A percentile compares a stretch with the other conserved stretches of the same genome.
Conservation (phyloP, 2,329 filamentous ascomycete species). For the Ceratocystis albifundus region DNA sequence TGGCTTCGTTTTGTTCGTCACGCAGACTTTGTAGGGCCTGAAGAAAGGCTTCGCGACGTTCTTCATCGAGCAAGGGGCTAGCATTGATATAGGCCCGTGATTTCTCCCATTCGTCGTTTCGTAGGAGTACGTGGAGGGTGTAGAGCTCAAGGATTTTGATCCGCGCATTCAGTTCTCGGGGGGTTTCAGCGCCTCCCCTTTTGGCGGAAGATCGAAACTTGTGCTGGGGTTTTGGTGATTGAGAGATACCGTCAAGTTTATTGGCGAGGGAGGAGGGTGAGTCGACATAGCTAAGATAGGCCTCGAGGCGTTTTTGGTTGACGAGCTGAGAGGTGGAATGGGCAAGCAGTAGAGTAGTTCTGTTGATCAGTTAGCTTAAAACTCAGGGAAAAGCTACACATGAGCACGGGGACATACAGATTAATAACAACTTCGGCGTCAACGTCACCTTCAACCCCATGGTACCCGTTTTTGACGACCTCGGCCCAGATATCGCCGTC, state of each 20-base stretch:
- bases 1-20: conserved; percentile 69
- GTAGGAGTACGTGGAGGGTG: conserved; percentile 83
- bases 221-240: conserved; percentile 31
- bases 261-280: conserved; percentile 60
- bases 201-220: conserved; percentile 38
- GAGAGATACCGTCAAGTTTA: conserved; percentile 41
- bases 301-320: conserved; percentile 81
- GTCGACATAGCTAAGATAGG: conserved; percentile 55
- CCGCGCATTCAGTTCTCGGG: conserved; percentile 68
- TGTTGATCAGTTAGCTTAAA: conserved; percentile 30
- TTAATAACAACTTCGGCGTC: conserved; percentile 92
- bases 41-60: conserved; percentile 77
- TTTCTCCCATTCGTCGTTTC: conserved; percentile 94
- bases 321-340: conserved; percentile 72
- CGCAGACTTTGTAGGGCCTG: conserved; percentile 73
- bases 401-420: conserved; percentile 43
- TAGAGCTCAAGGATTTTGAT: conserved; percentile 93
- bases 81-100: conserved; percentile 80
- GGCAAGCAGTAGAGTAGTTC: conserved; percentile 79
- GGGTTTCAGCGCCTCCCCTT: conserved; percentile 62
- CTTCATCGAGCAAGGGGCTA: conserved; percentile 80
- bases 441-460: conserved; percentile 76
- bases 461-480: conserved; percentile 76
- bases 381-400: background rate
- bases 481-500: conserved; percentile 93